Evolutionary conservation across 495 filamentous ascomycete species (phyloP).

Genomic region (Poronia punctata): DNA sequence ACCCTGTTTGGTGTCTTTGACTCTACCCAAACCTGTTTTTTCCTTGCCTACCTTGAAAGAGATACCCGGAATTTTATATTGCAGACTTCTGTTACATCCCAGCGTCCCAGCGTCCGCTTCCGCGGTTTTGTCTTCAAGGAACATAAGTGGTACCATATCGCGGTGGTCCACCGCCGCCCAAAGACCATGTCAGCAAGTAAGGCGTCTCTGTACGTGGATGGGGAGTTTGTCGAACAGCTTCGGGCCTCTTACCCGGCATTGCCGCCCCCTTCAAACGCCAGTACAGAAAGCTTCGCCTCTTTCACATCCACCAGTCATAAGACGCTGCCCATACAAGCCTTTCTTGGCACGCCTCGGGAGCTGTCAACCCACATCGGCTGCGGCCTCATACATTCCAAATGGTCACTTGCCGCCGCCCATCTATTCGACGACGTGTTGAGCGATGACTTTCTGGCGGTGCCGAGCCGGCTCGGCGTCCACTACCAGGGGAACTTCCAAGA

Average conservation of each 20-base stretch:
- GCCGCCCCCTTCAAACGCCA: constrained; percentile 54
- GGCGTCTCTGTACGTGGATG: constrained; percentile 84
- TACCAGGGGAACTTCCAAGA: constrained; percentile 97
- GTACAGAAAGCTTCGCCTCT: constrained; percentile 54
- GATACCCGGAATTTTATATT: constrained; percentile 94
- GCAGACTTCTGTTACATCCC: constrained; percentile 85
- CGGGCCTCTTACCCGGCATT: constrained; percentile 76
- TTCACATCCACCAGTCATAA: constrained; percentile 49
- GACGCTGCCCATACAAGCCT: constrained; percentile 72
- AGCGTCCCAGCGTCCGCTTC: constrained; percentile 86
- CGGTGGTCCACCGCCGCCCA: constrained; percentile 71
- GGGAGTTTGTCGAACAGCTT: constrained; percentile 87
- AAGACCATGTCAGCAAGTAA: constrained; percentile 70
- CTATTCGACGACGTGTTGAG: constrained; percentile 82
- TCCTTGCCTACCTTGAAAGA: constrained; percentile 88
- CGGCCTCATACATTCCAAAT: constrained; percentile 67
- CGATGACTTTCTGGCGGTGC: constrained; percentile 86
- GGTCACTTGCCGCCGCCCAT: constrained; percentile 85
- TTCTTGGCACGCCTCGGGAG: constrained; percentile 88
- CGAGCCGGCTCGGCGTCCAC: constrained; percentile 78
- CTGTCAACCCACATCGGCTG: constrained; percentile 74
- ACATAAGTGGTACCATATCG: constrained; percentile 85
- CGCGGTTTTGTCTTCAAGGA: constrained; percentile 70
- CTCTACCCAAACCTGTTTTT: constrained; percentile 83
- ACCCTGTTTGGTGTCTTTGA: constrained; percentile 96